phyloP scores from a whole-genome alignment of 2,329 filamentous ascomycete genomes.

The Neonectria faginata region DNA sequence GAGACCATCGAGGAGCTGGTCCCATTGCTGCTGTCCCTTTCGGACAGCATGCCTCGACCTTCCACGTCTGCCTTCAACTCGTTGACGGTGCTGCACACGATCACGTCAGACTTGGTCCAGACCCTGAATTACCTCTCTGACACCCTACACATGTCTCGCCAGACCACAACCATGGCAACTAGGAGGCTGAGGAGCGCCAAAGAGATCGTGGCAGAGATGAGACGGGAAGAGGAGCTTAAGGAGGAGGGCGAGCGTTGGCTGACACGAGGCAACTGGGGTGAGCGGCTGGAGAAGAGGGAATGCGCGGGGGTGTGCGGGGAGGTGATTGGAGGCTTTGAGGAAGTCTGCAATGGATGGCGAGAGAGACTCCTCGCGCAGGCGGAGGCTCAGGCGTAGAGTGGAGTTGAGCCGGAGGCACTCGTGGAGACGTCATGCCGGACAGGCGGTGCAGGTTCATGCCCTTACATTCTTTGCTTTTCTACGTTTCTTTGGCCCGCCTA shows the following conservation, averaged over 20 bases:
- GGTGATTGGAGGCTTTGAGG: slow-evolving; percentile 92
- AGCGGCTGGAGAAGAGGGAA: slow-evolving; percentile 79
- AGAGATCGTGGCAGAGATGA: slow-evolving; percentile 87
- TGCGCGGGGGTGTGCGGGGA: slow-evolving; percentile 87
- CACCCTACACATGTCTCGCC: slow-evolving; percentile 92
- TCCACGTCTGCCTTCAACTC: slow-evolving; percentile 73
- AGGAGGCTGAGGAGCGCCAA: slow-evolving; percentile 83
- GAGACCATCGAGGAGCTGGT: slow-evolving; percentile 77
- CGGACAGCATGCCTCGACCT: slow-evolving; percentile 74
- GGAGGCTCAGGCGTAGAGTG: slow-evolving; percentile 57
- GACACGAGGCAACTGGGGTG: slow-evolving; percentile 84
- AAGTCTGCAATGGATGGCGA: slow-evolving; percentile 87
- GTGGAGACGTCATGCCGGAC: slow-evolving; percentile 15
- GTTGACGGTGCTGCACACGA: slow-evolving; percentile 74
- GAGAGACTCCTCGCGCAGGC: slow-evolving; percentile 76
- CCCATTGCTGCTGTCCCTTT: slow-evolving; percentile 73
- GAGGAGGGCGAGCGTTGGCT: slow-evolving; percentile 89
- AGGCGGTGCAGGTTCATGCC: slow-evolving; percentile 32
- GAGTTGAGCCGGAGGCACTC: slow-evolving; percentile 5
- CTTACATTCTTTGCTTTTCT: slow-evolving; percentile 21
- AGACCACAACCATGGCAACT: slow-evolving; percentile 85
- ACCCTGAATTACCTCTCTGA: slow-evolving; percentile 90
- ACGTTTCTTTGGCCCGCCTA: slow-evolving; percentile 22
- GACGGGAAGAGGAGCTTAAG: slow-evolving; percentile 81
- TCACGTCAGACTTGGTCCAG: slow-evolving; percentile 79